phyloP scores from a whole-genome alignment of 1,284 basidiomycete genomes.

The Trichosporon asahii region DNA sequence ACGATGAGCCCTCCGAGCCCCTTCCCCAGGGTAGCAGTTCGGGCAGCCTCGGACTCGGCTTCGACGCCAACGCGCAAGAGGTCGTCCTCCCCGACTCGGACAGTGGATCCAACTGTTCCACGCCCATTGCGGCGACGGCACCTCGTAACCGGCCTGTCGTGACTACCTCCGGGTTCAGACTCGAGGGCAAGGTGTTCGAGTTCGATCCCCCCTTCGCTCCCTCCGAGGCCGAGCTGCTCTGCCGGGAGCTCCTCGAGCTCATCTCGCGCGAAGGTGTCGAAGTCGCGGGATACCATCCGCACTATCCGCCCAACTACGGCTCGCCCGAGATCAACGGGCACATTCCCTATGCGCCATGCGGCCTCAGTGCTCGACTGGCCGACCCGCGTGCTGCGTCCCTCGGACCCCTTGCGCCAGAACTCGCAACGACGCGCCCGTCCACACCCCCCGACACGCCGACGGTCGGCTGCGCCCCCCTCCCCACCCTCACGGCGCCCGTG shows the following conservation, averaged over 20 bases:
- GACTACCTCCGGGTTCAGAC: background rate
- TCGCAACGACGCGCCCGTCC: background rate
- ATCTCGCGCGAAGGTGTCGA: background rate
- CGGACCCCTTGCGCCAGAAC: background rate
- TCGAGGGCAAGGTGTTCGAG: background rate
- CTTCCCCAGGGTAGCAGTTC: background rate
- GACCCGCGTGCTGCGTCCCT: background rate
- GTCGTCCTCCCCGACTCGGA: background rate
- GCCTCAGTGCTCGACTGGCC: background rate
- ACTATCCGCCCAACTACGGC: background rate
- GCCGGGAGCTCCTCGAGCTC: background rate
- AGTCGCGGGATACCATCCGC: background rate
- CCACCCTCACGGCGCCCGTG: background rate
- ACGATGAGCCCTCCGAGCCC: background rate
- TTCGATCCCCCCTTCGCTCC: background rate
- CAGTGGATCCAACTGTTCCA: background rate
- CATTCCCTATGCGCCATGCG: background rate
- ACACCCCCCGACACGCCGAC: conserved; percentile 2
- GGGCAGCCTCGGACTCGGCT: background rate
- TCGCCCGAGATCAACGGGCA: background rate
- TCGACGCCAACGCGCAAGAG: background rate
- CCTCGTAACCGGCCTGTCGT: background rate
- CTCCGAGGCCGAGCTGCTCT: background rate
- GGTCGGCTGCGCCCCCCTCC: background rate
- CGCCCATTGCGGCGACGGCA: background rate